Percentiles rank a stretch among this genome's conserved stretches.
phyloP scores from a whole-genome alignment of 1,284 basidiomycete genomes.

The Ganoderma sp. region DNA sequence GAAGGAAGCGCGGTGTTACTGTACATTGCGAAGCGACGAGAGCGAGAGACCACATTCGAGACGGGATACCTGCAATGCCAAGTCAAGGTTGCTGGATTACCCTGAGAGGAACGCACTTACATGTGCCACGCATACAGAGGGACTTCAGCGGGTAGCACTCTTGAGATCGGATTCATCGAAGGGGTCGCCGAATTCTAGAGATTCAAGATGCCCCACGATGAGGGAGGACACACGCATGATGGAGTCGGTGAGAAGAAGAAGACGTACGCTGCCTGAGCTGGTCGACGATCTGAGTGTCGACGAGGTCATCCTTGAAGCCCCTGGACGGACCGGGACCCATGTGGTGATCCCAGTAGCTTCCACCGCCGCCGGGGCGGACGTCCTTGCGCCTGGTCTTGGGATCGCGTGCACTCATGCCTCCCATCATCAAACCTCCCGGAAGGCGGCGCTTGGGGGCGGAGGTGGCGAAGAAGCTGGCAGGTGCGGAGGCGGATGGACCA shows the following conservation, averaged over 20 bases:
- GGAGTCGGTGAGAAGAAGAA: background rate
- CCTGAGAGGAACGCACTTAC: background rate
- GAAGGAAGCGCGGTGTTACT: conserved; percentile 10
- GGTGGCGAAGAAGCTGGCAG: background rate
- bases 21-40: conserved; percentile 16
- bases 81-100: background rate
- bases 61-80: background rate
- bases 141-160: conserved; percentile 26
- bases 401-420: conserved; percentile 40
- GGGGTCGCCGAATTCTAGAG: conserved; percentile 55
- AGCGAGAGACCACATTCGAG: conserved; percentile 6
- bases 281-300: conserved; percentile 47
- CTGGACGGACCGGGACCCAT: conserved; percentile 35
- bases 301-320: conserved; percentile 47
- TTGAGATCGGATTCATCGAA: conserved; percentile 47
- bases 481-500: conserved; percentile 23
- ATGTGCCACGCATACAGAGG: background rate
- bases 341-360: conserved; percentile 36
- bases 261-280: conserved; percentile 47
- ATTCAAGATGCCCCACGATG: conserved; percentile 4
- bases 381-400: conserved; percentile 51
- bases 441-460: conserved; percentile 40
- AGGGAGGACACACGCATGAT: background rate
- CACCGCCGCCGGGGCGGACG: conserved; percentile 37
- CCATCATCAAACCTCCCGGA: conserved; percentile 37